Conservation (phyloP, 164 flowering plant genomes). For the Chimonanthus salicifolius region DNA sequence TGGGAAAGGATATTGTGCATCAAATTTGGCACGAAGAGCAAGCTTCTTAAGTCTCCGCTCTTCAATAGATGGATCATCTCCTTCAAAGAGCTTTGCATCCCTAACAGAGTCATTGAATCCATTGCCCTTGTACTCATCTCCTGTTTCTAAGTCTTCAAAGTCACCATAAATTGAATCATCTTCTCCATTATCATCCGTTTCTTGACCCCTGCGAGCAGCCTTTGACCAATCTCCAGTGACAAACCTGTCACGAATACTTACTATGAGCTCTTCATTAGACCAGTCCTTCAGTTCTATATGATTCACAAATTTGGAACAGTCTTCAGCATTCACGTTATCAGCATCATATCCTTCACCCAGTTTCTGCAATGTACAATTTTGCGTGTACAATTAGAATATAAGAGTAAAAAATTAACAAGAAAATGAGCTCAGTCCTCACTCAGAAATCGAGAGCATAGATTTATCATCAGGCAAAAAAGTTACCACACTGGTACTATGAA, state of each 20-base stretch:
- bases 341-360: slow-evolving; percentile 32
- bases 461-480: not conserved
- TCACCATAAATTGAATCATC: slow-evolving; percentile 63
- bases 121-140: slow-evolving; percentile 42
- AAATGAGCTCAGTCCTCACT: not conserved
- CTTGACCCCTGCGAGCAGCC: slow-evolving; percentile 57
- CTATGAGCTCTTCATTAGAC: slow-evolving; percentile 43
- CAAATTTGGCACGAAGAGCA: slow-evolving; percentile 89
- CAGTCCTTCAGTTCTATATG: slow-evolving; percentile 37
- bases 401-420: not conserved
- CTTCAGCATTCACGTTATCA: slow-evolving; percentile 43
- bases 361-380: slow-evolving; percentile 32
- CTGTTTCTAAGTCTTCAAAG: slow-evolving; percentile 93
- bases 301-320: slow-evolving; percentile 57
- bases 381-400: slow-evolving; percentile 1
- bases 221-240: slow-evolving; percentile 89
- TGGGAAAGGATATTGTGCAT: slow-evolving; percentile 73
- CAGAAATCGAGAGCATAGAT: not conserved
- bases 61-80: slow-evolving; percentile 33
- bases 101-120: slow-evolving; percentile 14
- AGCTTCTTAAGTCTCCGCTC: slow-evolving; percentile 80
- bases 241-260: slow-evolving; percentile 79
- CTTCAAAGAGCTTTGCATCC: slow-evolving; percentile 19
- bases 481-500: not conserved
- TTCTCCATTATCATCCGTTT: slow-evolving; percentile 24